Evolutionary conservation across 2,329 filamentous ascomycete species (phyloP), one percentile per base, ranked within the genome.

Genomic region (Beauveria sp.): DNA sequence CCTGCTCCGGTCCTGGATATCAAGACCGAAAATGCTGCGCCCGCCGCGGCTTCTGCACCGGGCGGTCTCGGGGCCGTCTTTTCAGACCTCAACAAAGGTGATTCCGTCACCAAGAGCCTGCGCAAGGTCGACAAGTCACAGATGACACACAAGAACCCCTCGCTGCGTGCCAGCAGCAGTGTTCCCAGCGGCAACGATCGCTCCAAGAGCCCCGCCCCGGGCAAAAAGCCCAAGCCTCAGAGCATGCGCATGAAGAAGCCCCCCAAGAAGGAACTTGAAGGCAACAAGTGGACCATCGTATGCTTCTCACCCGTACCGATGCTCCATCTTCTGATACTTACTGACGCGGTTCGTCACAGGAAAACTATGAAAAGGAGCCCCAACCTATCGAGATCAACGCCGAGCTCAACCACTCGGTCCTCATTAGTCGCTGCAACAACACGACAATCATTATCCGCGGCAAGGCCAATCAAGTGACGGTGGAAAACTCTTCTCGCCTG

Each of bases 71-170:
- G 86, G 24, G 92, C 93, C 26, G 92, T 99, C 3, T 99, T 99
- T 73, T 88, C 88, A 46, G 89, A 97, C 66, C 79, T 99, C 58
- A 98, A 98, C 77, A 88, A 89, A 72, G 95, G 95, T 62, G 86
- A 90, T 63, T 81, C 85, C n/a, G 90, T 99, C 63, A 99, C 95
- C 4, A 86, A 90, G 66, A 87, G 90, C 38, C 81, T 99, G 42
- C 89, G 90, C 67, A 99, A 97, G 79, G 95, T 99, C 55, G 93
- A 97, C 77, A 89, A 88, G 71, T 95, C 90, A 59, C 83, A 98
- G 74, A 97, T 97, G 93, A 99, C 95, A 63, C 95, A 99, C 78
- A 98, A 98, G 80, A 99, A 99, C 76, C 95, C 95, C 16, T 85
- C 87, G 10, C 80, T 99, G 62, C 87, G 95, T 65, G 84, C 90